These are phyloP conservation scores for Cladosporium phlei DNA, from an alignment of 2,329 filamentous ascomycete species.

Conservation along the genomic window DNA sequence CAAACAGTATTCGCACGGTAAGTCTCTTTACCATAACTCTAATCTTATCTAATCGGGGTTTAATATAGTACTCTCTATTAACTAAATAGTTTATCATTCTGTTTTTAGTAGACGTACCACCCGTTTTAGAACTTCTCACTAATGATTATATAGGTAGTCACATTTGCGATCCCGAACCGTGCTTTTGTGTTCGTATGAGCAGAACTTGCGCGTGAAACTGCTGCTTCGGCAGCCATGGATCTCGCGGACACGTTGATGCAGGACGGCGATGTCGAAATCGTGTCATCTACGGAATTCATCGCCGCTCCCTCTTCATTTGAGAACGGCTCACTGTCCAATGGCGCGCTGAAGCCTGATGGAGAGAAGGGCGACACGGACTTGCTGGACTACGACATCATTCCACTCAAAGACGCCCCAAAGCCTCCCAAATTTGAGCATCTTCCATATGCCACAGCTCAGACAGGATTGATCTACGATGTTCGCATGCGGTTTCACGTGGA, in stretches of 20 bases:
- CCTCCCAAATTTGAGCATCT: constrained; percentile 33
- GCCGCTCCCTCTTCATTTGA: constrained; percentile 14
- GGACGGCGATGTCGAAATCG: constrained; percentile 20
- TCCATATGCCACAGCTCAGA: constrained; percentile 36
- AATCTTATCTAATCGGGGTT: too few species aligned
- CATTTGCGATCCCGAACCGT: background rate
- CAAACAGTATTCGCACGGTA: too few species aligned
- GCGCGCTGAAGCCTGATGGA: constrained; percentile 22
- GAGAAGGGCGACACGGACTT: constrained; percentile 16
- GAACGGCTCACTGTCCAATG: constrained; percentile 6
- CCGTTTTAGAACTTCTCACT: background rate
- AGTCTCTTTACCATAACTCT: too few species aligned
- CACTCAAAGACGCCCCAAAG: constrained; percentile 23
- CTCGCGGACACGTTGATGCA: constrained; percentile 24
- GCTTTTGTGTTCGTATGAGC: background rate
- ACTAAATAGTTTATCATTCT: too few species aligned
- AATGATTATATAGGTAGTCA: background rate
- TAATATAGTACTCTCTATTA: too few species aligned
- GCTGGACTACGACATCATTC: constrained; percentile 18
- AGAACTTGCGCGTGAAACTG: background rate
- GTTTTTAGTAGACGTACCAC: too few species aligned
- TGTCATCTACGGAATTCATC: constrained; percentile 19
- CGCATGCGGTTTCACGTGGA: constrained; percentile 96
- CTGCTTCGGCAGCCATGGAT: constrained; percentile 10
- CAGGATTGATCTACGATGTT: constrained; percentile 68